Percentiles rank a stretch among this genome's conserved stretches.
Conservation (phyloP, 768 basidiomycete species). For the Gymnopilus dilepis region DNA sequence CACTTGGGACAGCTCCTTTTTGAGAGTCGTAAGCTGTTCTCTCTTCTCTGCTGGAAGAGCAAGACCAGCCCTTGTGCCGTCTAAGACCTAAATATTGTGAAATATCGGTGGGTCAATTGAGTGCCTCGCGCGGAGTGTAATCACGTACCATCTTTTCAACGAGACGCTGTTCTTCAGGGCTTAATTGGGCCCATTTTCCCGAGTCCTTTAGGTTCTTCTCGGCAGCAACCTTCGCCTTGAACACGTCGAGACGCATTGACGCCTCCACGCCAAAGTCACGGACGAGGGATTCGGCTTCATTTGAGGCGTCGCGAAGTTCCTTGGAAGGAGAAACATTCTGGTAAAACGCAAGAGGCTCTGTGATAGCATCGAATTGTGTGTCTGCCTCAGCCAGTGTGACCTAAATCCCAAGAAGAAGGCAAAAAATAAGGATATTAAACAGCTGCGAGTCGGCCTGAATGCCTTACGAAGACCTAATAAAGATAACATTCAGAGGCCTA, state of each 20-base stretch:
- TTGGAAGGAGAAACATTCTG: slow-evolving; percentile 81
- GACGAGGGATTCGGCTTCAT: slow-evolving; percentile 69
- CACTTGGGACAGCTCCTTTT: slow-evolving; percentile 78
- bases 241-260: slow-evolving; percentile 84
- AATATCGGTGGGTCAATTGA: not conserved
- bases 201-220: slow-evolving; percentile 69
- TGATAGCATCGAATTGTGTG: slow-evolving; percentile 51
- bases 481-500: slow-evolving; percentile 5
- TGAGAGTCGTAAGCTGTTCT: slow-evolving; percentile 58
- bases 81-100: slow-evolving; percentile 53
- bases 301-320: slow-evolving; percentile 82
- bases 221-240: slow-evolving; percentile 70
- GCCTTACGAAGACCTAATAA: slow-evolving; percentile 71
- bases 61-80: slow-evolving; percentile 81
- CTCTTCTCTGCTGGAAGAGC: slow-evolving; percentile 70
- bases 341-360: slow-evolving; percentile 76
- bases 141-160: slow-evolving; percentile 73
- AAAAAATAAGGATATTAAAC: slow-evolving; percentile 24
- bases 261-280: slow-evolving; percentile 77
- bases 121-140: slow-evolving; percentile 1
- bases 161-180: slow-evolving; percentile 73
- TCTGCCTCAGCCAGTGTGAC: slow-evolving; percentile 65
- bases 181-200: slow-evolving; percentile 65
- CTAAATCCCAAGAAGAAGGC: slow-evolving; percentile 39
- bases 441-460: slow-evolving; percentile 20